phyloP scores from a whole-genome alignment of 2,329 filamentous ascomycete genomes.

The Alternaria hordeiaustralica region DNA sequence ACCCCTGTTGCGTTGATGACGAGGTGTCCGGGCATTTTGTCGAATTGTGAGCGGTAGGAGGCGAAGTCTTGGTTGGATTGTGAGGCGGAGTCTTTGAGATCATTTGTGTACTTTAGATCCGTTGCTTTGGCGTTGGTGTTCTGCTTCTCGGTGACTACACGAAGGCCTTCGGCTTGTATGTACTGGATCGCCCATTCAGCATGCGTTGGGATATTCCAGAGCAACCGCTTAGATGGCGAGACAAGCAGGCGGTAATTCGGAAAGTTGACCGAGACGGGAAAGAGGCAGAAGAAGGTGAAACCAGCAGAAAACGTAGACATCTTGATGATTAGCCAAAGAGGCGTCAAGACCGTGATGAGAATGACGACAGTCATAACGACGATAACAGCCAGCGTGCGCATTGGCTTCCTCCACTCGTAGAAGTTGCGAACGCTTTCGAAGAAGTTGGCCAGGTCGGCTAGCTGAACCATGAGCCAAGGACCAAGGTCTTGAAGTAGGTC shows the following conservation, averaged over 20 bases:
- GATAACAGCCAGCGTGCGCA: constrained; percentile 33
- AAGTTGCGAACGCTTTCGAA: constrained; percentile 48
- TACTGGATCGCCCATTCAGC: constrained; percentile 46
- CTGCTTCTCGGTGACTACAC: constrained; percentile 3
- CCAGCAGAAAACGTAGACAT: constrained; percentile 35
- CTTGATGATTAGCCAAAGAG: constrained; percentile 40
- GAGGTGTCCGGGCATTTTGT: constrained; percentile 22
- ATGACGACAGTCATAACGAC: constrained; percentile 28
- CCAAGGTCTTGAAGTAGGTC: constrained; percentile 34
- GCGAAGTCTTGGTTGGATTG: constrained; percentile 17
- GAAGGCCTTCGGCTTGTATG: constrained; percentile 35
- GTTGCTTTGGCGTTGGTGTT: background rate
- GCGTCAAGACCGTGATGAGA: constrained; percentile 28
- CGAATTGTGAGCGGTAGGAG: constrained; percentile 26
- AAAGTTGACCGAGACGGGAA: constrained; percentile 41
- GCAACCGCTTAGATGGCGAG: constrained; percentile 41
- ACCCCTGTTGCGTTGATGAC: constrained; percentile 25
- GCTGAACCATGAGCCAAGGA: constrained; percentile 45
- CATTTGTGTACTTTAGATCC: too few species aligned
- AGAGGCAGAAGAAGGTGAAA: constrained; percentile 44
- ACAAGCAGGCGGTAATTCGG: constrained; percentile 47
- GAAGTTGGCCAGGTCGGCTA: constrained; percentile 44
- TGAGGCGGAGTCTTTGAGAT: too few species aligned
- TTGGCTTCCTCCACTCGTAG: constrained; percentile 47
- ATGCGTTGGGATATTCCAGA: constrained; percentile 50